Conservation (phyloP, 306 rosid species). For the Vachellia collinsii region DNA sequence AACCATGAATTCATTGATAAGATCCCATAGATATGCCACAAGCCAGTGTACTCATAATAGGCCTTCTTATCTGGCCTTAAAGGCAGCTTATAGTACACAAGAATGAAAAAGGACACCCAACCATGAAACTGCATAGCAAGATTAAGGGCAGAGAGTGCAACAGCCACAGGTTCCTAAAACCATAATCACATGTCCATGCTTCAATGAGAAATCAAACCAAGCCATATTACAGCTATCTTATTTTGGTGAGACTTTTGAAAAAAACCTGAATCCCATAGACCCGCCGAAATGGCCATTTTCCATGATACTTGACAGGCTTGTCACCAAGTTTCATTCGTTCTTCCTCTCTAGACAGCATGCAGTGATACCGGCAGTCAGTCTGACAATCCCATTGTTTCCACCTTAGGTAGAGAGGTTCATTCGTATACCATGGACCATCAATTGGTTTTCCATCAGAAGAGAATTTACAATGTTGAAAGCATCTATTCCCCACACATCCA, state of each 20-base stretch:
- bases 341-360: conserved; percentile 90
- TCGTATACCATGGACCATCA: conserved; percentile 98
- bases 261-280: conserved; percentile 95
- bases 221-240: conserved; percentile 25
- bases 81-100: conserved; percentile 82
- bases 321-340: conserved; percentile 80
- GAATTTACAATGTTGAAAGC: conserved; percentile 98
- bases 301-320: conserved; percentile 87
- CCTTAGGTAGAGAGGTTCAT: conserved; percentile 84
- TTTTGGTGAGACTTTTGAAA: conserved; percentile 29
- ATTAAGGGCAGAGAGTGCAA: conserved; percentile 84
- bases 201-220: conserved; percentile 32
- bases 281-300: conserved; percentile 93
- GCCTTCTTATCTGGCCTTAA: conserved; percentile 72
- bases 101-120: conserved; percentile 94
- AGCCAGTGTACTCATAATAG: conserved; percentile 80
- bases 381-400: conserved; percentile 99
- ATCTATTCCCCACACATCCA: conserved; percentile 83
- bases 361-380: conserved; percentile 84
- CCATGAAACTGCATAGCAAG: conserved; percentile 97
- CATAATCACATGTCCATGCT: conserved; percentile 28
- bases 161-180: conserved; percentile 92
- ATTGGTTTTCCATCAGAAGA: conserved; percentile 95
- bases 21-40: conserved; percentile 92
- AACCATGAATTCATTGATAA: conserved; percentile 89